Percentiles rank a stretch among this genome's conserved stretches.
Evolutionary conservation across 179 eudicot species (phyloP).

Genomic region (Spergularia azorica): DNA sequence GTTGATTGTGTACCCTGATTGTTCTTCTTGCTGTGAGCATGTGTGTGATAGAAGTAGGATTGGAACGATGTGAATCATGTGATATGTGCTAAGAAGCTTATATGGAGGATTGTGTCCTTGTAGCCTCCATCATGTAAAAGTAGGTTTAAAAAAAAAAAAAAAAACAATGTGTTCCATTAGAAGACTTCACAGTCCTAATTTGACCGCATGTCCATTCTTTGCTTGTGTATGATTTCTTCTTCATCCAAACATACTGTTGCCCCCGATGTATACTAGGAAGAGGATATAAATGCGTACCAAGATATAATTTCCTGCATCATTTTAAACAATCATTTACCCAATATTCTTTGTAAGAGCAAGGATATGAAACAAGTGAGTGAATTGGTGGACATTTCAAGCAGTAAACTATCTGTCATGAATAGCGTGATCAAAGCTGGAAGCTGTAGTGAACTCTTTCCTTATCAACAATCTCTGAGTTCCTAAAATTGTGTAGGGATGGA

Average conservation of each 20-base stretch:
- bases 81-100: not conserved
- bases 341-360: conserved; percentile 3
- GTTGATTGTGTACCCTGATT: no score
- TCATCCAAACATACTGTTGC: not conserved
- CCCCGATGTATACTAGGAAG: not conserved
- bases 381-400: conserved; percentile 4
- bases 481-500: not conserved
- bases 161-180: not conserved
- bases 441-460: not conserved
- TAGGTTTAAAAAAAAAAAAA: not conserved
- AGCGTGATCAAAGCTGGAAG: not conserved
- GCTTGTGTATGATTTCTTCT: not conserved
- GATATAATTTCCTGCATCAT: not conserved
- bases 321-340: conserved; percentile 2
- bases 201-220: not conserved
- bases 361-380: not conserved
- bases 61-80: conserved; percentile 10
- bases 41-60: not conserved
- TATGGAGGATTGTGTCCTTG: not conserved
- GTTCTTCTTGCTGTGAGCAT: not conserved
- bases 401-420: no score
- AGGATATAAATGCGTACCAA: not conserved
- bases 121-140: not conserved
- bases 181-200: not conserved
- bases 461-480: not conserved